phyloP scores from a whole-genome alignment of 208 protist genomes.

The Acanthamoeba royreba region DNA sequence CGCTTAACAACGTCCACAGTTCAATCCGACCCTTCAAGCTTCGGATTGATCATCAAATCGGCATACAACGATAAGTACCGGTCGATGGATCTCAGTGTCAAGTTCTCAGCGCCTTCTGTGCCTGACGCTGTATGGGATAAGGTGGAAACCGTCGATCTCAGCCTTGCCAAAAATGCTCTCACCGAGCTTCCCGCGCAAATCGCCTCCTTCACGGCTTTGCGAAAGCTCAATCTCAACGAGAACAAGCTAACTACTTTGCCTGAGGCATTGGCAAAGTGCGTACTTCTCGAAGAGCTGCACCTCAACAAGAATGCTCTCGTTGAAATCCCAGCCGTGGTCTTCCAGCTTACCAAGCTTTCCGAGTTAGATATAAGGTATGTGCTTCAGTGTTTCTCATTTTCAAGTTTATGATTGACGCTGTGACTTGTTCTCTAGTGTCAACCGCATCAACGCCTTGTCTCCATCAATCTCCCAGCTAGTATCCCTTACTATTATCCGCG shows the following conservation, averaged over 20 bases:
- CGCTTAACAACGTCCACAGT: neutral
- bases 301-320: neutral
- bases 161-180: neutral
- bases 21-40: no score
- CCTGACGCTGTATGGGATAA: neutral
- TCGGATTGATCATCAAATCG: neutral
- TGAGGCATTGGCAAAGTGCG: neutral
- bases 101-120: neutral
- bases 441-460: neutral
- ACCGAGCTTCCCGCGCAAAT: neutral
- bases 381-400: neutral
- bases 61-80: neutral
- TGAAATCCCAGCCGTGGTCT: neutral
- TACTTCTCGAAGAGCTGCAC: neutral
- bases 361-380: neutral
- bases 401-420: neutral
- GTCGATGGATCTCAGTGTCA: neutral
- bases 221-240: neutral
- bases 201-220: neutral
- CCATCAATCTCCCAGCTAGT: neutral
- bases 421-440: neutral
- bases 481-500: neutral
- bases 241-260: neutral
- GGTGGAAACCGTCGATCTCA: neutral
- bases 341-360: neutral